A percentile compares a stretch with the other conserved stretches of the same genome.
phyloP scores from a whole-genome alignment of 768 basidiomycete species.

The Pleurotus sapidus region DNA sequence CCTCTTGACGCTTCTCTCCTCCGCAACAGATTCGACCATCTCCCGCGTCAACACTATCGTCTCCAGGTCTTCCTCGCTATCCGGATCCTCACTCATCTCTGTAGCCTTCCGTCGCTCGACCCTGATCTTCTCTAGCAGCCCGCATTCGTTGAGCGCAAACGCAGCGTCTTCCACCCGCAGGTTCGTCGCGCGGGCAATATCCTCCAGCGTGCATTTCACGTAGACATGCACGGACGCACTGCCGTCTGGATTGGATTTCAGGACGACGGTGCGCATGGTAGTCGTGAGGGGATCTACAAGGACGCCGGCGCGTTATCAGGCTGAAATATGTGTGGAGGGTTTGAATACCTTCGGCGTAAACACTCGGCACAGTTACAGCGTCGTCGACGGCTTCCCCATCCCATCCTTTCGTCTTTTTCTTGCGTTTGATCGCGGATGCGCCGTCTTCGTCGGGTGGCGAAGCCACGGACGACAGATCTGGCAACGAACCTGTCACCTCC shows the following conservation, averaged over 20 bases:
- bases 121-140: slow-evolving; percentile 48
- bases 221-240: slow-evolving; percentile 68
- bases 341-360: slow-evolving; percentile 35
- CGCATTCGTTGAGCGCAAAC: slow-evolving; percentile 86
- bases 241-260: slow-evolving; percentile 58
- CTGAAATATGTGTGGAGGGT: too few species aligned
- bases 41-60: slow-evolving; percentile 59
- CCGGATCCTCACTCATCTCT: slow-evolving; percentile 37
- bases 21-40: slow-evolving; percentile 65
- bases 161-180: slow-evolving; percentile 83
- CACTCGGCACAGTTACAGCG: slow-evolving; percentile 8
- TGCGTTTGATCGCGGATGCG: slow-evolving; percentile 31
- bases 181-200: slow-evolving; percentile 78
- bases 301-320: too few species aligned
- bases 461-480: slow-evolving; percentile 35
- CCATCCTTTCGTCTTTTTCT: slow-evolving; percentile 64
- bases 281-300: slow-evolving; percentile 49
- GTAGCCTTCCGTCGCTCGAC: slow-evolving; percentile 3
- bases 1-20: slow-evolving; percentile 67
- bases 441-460: slow-evolving; percentile 28
- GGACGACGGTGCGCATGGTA: slow-evolving; percentile 55
- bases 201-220: slow-evolving; percentile 67
- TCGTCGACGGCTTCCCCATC: slow-evolving; percentile 58
- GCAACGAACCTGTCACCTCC: slow-evolving; percentile 39
- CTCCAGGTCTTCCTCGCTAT: slow-evolving; percentile 40